These are phyloP conservation scores for Albifimbria verrucaria DNA, from an alignment of 2,329 filamentous ascomycete species.

Conservation along the genomic window DNA sequence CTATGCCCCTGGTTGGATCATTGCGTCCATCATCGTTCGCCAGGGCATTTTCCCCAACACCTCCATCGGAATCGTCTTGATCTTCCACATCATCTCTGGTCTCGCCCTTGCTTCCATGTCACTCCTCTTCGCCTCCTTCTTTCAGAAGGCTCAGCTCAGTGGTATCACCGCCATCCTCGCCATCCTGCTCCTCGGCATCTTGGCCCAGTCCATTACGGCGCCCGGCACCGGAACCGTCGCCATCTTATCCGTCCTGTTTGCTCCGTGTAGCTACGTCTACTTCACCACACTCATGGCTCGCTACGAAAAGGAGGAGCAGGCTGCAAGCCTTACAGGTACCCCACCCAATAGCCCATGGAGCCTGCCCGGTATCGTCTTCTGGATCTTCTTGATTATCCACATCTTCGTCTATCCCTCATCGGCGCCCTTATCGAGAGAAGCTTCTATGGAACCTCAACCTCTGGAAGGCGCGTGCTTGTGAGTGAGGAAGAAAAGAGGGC, in stretches of 20 bases:
- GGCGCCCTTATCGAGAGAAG: slow-evolving; percentile 70
- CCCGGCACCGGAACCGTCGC: slow-evolving; percentile 62
- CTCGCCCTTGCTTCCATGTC: slow-evolving; percentile 76
- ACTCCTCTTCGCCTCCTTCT: slow-evolving; percentile 77
- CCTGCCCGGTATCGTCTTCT: slow-evolving; percentile 71
- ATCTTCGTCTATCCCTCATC: slow-evolving; percentile 74
- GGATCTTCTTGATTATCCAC: slow-evolving; percentile 74
- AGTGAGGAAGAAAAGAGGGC: slow-evolving; percentile 21
- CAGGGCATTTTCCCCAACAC: slow-evolving; percentile 64
- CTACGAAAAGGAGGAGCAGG: slow-evolving; percentile 62
- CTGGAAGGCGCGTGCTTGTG: slow-evolving; percentile 52
- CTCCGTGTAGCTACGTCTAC: slow-evolving; percentile 84
- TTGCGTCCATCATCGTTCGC: slow-evolving; percentile 65
- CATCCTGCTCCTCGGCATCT: slow-evolving; percentile 72
- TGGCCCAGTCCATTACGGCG: slow-evolving; percentile 70
- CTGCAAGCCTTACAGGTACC: slow-evolving; percentile 57
- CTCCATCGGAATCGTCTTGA: slow-evolving; percentile 60
- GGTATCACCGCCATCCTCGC: slow-evolving; percentile 75
- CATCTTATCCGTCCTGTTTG: slow-evolving; percentile 72
- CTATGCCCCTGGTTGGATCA: slow-evolving; percentile 79
- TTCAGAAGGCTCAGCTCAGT: slow-evolving; percentile 85
- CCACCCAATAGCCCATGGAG: slow-evolving; percentile 66
- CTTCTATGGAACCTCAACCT: slow-evolving; percentile 71
- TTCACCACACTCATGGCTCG: slow-evolving; percentile 74
- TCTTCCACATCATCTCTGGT: slow-evolving; percentile 75